Evolutionary conservation across 306 rosid genomes (phyloP), one percentile per base, ranked within the genome.

Genomic region (Ziziphus jujuba): DNA sequence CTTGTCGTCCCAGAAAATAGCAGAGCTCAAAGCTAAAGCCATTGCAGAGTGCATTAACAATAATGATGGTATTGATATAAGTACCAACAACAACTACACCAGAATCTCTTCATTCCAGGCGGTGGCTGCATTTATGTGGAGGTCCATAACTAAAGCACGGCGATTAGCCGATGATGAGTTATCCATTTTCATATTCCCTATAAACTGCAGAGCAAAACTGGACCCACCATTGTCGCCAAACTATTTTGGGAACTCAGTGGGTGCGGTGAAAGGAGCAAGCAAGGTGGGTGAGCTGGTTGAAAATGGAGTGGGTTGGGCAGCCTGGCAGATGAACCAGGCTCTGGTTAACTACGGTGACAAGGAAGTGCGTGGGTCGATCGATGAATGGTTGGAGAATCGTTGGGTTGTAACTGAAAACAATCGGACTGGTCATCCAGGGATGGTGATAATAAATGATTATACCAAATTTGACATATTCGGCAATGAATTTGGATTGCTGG

Each of bases 401-500:
- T 0, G 14, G 1, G 9, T 71, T 0, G 22, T 12, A 1, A 13
- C 1, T 7, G 0, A 76, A 69, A 16, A 64, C 53, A 0, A 48
- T n/a, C 28, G 14, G 24, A 36, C 43, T 3, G 43, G 9, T 6
- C 43, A 36, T 6, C 43, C 43, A n/a, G n/a, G n/a, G n/a, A n/a
- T 36, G 10, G 63, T 80, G 34, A 2, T 70, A 54, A 66, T 82
- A 51, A 47, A 75, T 2, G 80, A 84, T 35, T 85, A 84, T 2
- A 84, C 87, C 0, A 79, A 82, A 43, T 85, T 85, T 75, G 75
- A 82, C 15, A 53, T 74, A 81, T 82, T 76, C 50, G 85, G 81
- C 2, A 74, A 65, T 40, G 79, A 85, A 21, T 85, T 85, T 58
- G 90, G 90, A 52, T n/a, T n/a, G n/a, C 77, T 85, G 87, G 87